Evolutionary conservation across 192 early-diverging fungal genomes (phyloP).

Genomic region (Backusella sp.): DNA sequence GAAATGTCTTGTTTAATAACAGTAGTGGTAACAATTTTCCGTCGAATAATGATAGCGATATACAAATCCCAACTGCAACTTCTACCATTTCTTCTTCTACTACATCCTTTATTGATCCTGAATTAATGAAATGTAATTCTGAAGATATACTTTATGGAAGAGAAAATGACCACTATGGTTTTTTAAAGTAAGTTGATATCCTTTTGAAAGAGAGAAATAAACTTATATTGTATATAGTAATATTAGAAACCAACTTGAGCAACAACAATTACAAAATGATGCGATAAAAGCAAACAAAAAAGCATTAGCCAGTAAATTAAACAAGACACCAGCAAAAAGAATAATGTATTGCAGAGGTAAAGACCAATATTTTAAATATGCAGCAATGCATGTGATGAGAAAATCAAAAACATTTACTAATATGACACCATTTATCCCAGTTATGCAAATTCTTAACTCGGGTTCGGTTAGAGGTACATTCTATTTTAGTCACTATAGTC

Average conservation of each 20-base stretch:
- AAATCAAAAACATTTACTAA: background rate
- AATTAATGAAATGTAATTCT: background rate
- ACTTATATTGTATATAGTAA: background rate
- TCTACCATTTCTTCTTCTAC: background rate
- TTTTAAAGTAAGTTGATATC: background rate
- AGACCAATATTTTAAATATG: background rate
- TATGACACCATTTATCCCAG: background rate
- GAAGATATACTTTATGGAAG: background rate
- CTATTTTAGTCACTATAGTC: background rate
- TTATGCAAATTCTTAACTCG: slow-evolving; percentile 12
- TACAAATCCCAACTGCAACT: background rate
- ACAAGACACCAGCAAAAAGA: background rate
- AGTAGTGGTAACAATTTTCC: background rate
- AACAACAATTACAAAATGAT: background rate
- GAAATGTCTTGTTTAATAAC: background rate
- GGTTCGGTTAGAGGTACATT: slow-evolving; percentile 5
- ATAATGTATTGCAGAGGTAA: slow-evolving; percentile 20
- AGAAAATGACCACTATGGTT: background rate
- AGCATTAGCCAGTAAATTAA: background rate
- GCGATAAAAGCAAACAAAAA: background rate
- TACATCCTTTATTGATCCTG: background rate
- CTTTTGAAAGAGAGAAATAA: background rate
- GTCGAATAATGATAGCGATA: background rate
- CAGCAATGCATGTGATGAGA: too few species aligned
- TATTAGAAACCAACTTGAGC: slow-evolving; percentile 5